Base-by-base conservation (phyloP, 2,329 filamentous ascomycete genomes). In the Neonectria hederae region DNA sequence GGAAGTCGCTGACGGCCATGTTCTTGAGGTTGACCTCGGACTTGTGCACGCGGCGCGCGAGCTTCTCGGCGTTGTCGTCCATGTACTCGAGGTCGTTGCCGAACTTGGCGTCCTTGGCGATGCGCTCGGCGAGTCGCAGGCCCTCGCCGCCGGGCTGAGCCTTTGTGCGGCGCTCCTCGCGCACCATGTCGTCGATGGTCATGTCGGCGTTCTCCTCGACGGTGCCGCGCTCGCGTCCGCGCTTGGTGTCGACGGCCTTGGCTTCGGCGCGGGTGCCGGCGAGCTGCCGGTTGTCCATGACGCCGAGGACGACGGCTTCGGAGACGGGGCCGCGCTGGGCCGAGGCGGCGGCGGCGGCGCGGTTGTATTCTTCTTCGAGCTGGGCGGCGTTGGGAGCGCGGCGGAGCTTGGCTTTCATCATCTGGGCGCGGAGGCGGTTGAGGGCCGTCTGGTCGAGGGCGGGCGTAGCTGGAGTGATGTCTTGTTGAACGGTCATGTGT, bases 141-240 rank as follows among this genome's bases (percentile, higher is more conserved):
- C 92, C 92, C 76, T 97, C 94, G 57, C 93, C 93, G 45, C 92
- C 93, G 4, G 84, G 83, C 74, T 93, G 89, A 17, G 90, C 90
- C 63, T 89, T 90, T 5, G 93, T 97, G 59, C 95, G 90, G 38
- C 93, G 89, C 79, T 99, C 96, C 78, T 98, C 94, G 28, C 93
- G 89, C 19, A 99, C 89, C 96, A 99, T 99, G 78, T 99, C 96
- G 58, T 97, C 94, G 65, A 99, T 92, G 30, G 84, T 90, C 94
- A 99, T 98, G 72, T 98, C 94, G 57, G 97, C 92, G 75, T 98
- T 98, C 69, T 96, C 93, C 71, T 92, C 89, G 6, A 99, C 92
- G 8, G 89, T 85, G 1, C 95, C 96, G 58, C 94, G 89, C 78
- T 97, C 94, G 6, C 88, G 86, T 3, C 94, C 95, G 52, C 94